A percentile compares a stretch with the other conserved stretches of the same genome.
Evolutionary conservation across 2,329 filamentous ascomycete species (phyloP).

Genomic region (Cryphonectria parasitica): DNA sequence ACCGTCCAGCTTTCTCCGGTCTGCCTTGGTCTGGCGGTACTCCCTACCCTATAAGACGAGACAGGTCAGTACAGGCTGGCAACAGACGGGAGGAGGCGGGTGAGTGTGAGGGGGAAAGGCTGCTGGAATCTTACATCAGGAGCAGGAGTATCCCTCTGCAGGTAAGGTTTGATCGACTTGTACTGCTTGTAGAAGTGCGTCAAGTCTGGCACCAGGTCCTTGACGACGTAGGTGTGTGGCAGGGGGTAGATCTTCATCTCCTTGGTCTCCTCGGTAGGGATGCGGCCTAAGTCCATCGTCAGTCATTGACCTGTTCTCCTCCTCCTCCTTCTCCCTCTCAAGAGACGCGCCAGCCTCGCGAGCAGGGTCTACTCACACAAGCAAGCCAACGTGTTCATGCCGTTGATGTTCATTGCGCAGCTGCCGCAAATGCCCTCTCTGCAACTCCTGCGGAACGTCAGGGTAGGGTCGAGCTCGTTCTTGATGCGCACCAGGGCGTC

Average conservation of each 20-base stretch:
- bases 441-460: slow-evolving; percentile 95
- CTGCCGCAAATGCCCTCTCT: slow-evolving; percentile 98
- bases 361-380: slow-evolving; percentile 72
- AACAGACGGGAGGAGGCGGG: neutral
- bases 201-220: slow-evolving; percentile 96
- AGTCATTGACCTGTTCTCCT: slow-evolving; percentile 6
- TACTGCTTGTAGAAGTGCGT: slow-evolving; percentile 99
- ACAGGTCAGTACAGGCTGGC: slow-evolving; percentile 24
- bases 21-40: slow-evolving; percentile 85
- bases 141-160: slow-evolving; percentile 85
- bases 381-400: slow-evolving; percentile 96
- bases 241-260: slow-evolving; percentile 96
- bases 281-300: slow-evolving; percentile 70
- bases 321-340: neutral
- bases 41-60: slow-evolving; percentile 73
- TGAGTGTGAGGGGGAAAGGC: slow-evolving; percentile 37
- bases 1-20: slow-evolving; percentile 95
- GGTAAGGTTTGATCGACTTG: slow-evolving; percentile 98
- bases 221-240: slow-evolving; percentile 98
- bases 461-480: slow-evolving; percentile 95
- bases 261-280: slow-evolving; percentile 77
- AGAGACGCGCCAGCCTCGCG: neutral
- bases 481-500: slow-evolving; percentile 98
- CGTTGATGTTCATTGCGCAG: slow-evolving; percentile 99
- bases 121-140: slow-evolving; percentile 68